These are phyloP conservation scores for Mercurialis annua DNA, from an alignment of 345 rosid species.

Conservation along the genomic window DNA sequence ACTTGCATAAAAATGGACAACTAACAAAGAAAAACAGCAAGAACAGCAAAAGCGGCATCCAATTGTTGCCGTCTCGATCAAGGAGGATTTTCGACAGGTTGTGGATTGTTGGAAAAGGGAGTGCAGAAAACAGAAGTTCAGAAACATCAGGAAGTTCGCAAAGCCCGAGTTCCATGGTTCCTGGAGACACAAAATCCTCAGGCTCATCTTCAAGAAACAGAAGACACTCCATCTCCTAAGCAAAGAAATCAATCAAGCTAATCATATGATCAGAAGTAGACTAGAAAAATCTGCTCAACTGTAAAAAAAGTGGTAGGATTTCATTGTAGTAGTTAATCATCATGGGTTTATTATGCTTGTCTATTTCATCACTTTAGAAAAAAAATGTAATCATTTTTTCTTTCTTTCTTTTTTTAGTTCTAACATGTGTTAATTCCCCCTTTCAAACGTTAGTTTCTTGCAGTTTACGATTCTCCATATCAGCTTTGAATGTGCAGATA, in stretches of 20 bases:
- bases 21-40: slow-evolving; percentile 47
- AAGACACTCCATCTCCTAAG: slow-evolving; percentile 74
- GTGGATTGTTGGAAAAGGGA: slow-evolving; percentile 59
- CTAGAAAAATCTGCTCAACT: slow-evolving; percentile 9
- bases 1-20: slow-evolving; percentile 26
- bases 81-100: slow-evolving; percentile 77
- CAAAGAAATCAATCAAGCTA: background rate
- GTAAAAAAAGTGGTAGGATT: slow-evolving; percentile 27
- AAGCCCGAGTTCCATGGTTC: slow-evolving; percentile 66
- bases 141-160: slow-evolving; percentile 86
- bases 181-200: slow-evolving; percentile 60
- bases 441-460: background rate
- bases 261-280: background rate
- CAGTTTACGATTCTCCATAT: too few relatives aligned
- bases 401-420: background rate
- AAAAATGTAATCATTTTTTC: background rate
- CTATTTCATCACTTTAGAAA: background rate
- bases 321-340: slow-evolving; percentile 9
- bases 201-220: slow-evolving; percentile 65
- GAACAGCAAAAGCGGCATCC: slow-evolving; percentile 56
- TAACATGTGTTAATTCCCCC: background rate
- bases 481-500: too few relatives aligned
- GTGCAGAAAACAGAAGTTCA: slow-evolving; percentile 58
- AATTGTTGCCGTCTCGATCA: slow-evolving; percentile 82
- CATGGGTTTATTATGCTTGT: background rate